Evolutionary conservation across 2,329 filamentous ascomycete species (phyloP), one percentile per base, ranked within the genome.

Genomic region (Didymosphaeria variabile): DNA sequence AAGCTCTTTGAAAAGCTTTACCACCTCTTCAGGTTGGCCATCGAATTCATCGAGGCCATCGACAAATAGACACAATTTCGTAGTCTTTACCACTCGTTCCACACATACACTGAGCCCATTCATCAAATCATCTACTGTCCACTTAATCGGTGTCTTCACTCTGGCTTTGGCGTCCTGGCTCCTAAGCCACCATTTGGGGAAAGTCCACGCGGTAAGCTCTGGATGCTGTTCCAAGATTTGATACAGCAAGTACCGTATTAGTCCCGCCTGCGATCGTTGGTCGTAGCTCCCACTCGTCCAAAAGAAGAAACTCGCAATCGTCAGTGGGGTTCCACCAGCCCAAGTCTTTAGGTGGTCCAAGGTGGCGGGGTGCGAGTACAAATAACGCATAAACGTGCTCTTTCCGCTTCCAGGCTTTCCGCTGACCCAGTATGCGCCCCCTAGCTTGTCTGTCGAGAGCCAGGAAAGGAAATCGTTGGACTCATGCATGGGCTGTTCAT

Each of bases 341-440:
- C 58, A 60, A 5, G 19, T n/a, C 6, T 38, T n/a, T 10, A 47
- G 38, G 9, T 6, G 19, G 1, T 9, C 8, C 7, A n/a, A 10
- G 6, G 44, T 51, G 4, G 34, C 3, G 7, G 15, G n/a, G 9
- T 54, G 29, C 7, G 13, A 9, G 5, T n/a, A 31, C 10, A 60
- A 17, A 19, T 26, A 56, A n/a, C 46, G 51, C 52, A 56, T 56
- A 5, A 60, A 19, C 7, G 58, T 56, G 13, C 10, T 32, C 31
- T 60, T 60, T 8, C 58, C 58, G 31, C 52, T 55, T 21, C 52
- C 58, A 29, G 58, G 44, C 23, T 60, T 60, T n/a, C 52, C 58
- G 9, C 19, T 38, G 17, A 55, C 52, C 56, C 49, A 58, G 36
- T 42, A 52, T n/a, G n/a, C n/a, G n/a, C n/a, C n/a, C n/a, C n/a